Evolutionary conservation across 2,329 filamentous ascomycete genomes (phyloP).

Genomic region (Aspergillus novofumigatus): DNA sequence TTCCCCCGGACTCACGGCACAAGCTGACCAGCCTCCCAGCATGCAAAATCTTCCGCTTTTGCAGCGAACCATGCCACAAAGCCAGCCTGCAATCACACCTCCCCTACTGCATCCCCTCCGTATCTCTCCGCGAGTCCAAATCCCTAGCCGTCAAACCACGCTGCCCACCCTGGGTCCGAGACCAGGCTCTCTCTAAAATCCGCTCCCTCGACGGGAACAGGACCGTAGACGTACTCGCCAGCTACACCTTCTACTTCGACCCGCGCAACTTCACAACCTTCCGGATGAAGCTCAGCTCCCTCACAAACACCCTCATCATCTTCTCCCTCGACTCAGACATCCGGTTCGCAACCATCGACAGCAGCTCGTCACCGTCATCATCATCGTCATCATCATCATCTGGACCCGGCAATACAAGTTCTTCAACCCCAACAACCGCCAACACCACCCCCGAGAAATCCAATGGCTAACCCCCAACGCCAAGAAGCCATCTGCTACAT

Average conservation of each 20-base stretch:
- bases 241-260: slow-evolving; percentile 28
- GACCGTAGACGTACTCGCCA: slow-evolving; percentile 18
- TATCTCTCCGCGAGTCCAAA: slow-evolving; percentile 28
- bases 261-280: slow-evolving; percentile 31
- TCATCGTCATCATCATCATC: neutral
- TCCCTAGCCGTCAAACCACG: slow-evolving; percentile 25
- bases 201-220: slow-evolving; percentile 11
- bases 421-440: neutral
- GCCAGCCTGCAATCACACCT: slow-evolving; percentile 10
- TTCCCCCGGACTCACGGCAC: neutral
- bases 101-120: slow-evolving; percentile 25
- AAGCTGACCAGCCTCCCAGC: slow-evolving; percentile 13
- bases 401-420: slow-evolving; percentile 3
- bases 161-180: slow-evolving; percentile 20
- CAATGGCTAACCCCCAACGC: slow-evolving; percentile 24
- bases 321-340: slow-evolving; percentile 27
- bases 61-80: slow-evolving; percentile 24
- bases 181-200: slow-evolving; percentile 26
- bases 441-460: neutral
- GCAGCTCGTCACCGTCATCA: slow-evolving; percentile 3
- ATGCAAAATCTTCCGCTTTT: slow-evolving; percentile 28
- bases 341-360: slow-evolving; percentile 19
- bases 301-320: slow-evolving; percentile 26
- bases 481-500: slow-evolving; percentile 22
- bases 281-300: slow-evolving; percentile 26